These are phyloP conservation scores for Petunia secreta DNA, from an alignment of 257 asterid species.

Conservation along the genomic window DNA sequence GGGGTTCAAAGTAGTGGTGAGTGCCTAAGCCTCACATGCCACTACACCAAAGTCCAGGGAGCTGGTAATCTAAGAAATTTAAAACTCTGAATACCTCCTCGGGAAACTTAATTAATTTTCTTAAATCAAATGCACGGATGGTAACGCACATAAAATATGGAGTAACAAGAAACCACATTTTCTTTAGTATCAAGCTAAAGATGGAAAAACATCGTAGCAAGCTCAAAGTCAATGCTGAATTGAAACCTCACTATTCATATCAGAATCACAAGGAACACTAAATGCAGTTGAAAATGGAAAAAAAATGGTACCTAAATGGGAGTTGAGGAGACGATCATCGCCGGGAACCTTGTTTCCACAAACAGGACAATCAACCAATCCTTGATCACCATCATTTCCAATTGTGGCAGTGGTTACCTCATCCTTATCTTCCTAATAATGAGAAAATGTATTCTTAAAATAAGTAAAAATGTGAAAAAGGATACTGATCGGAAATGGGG, in stretches of 20 bases:
- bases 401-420: slow-evolving; percentile 27
- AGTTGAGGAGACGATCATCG: slow-evolving; percentile 57
- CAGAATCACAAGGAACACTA: neutral
- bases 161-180: neutral
- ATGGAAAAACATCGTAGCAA: neutral
- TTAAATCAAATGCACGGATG: neutral
- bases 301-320: slow-evolving; percentile 70
- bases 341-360: slow-evolving; percentile 62
- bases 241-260: neutral
- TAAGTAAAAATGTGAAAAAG: neutral
- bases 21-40: no score
- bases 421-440: slow-evolving; percentile 28
- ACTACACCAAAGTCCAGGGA: neutral
- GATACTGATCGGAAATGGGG: neutral
- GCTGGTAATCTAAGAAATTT: neutral
- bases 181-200: neutral
- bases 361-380: slow-evolving; percentile 71
- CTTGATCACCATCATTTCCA: slow-evolving; percentile 29
- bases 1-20: no score
- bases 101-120: neutral
- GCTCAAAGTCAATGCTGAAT: neutral
- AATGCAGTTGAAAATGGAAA: neutral
- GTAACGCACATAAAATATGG: neutral
- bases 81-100: neutral
- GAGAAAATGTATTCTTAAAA: no score